Evolutionary conservation across 352 stramenopile species (phyloP).

Genomic region (Phytopythium chamaehyphon): DNA sequence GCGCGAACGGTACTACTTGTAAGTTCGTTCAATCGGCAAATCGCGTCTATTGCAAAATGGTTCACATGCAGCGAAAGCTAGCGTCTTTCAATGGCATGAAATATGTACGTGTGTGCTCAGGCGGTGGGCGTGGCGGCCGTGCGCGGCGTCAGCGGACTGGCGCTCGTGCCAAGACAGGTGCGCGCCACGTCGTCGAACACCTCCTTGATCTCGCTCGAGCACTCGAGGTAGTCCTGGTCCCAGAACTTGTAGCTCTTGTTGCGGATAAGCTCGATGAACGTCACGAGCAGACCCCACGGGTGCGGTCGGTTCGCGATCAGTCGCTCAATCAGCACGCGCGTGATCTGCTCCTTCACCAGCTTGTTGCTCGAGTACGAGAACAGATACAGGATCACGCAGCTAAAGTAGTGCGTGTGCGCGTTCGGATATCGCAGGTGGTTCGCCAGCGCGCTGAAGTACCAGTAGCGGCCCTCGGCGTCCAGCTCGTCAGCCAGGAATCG

Average conservation of each 20-base stretch:
- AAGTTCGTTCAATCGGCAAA: no score
- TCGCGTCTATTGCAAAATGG: no score
- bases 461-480: constrained; percentile 95
- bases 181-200: constrained; percentile 98
- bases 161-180: constrained; percentile 85
- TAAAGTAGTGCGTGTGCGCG: constrained; percentile 99
- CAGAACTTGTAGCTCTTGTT: constrained; percentile 99
- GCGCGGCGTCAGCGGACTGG: constrained; percentile 25
- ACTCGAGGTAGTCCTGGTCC: constrained; percentile 98
- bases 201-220: constrained; percentile 98
- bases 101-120: neutral
- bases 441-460: constrained; percentile 97
- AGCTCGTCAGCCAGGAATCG: constrained; percentile 95
- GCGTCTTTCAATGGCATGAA: no score
- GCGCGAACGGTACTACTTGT: no score
- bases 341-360: constrained; percentile 98
- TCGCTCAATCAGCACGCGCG: constrained; percentile 97
- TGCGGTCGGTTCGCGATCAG: constrained; percentile 98
- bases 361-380: constrained; percentile 97
- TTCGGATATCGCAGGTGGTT: constrained; percentile 99
- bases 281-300: constrained; percentile 97
- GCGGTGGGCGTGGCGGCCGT: neutral
- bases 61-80: no score
- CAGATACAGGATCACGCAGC: constrained; percentile 97
- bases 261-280: constrained; percentile 99